Percentiles rank a stretch among this genome's conserved stretches.
phyloP scores from a whole-genome alignment of 2,329 filamentous ascomycete genomes.

The Zymoseptoria tritici region DNA sequence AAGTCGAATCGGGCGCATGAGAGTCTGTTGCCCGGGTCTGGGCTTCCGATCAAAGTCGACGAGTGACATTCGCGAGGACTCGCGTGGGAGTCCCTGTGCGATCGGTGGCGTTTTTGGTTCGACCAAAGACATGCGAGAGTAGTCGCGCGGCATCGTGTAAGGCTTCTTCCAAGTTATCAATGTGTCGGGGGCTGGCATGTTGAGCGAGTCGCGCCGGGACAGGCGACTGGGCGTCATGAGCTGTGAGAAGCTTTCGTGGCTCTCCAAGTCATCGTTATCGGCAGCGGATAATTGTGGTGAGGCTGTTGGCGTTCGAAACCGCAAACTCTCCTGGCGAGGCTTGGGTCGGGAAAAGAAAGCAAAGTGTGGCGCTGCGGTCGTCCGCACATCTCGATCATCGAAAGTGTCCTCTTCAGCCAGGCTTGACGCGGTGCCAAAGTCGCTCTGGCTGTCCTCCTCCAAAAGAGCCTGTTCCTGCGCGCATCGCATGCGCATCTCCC shows the following conservation, averaged over 20 bases:
- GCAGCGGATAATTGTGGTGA: conserved; percentile 6
- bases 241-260: conserved; percentile 24
- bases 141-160: conserved; percentile 1
- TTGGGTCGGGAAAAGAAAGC: background rate
- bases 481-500: background rate
- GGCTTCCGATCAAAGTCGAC: conserved; percentile 2
- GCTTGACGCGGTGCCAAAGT: background rate
- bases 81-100: conserved; percentile 5
- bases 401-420: background rate
- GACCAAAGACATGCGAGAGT: conserved; percentile 2
- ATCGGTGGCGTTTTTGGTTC: background rate
- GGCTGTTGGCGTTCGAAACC: conserved; percentile 10
- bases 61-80: conserved; percentile 14
- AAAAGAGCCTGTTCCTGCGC: conserved; percentile 2
- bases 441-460: background rate
- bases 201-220: conserved; percentile 5
- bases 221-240: conserved; percentile 21
- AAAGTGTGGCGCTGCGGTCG: background rate
- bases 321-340: conserved; percentile 1
- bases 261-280: conserved; percentile 21
- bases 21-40: conserved; percentile 12
- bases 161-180: background rate
- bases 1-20: conserved; percentile 21
- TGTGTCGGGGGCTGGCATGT: conserved; percentile 5
- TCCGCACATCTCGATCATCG: background rate